phyloP scores from a whole-genome alignment of 2,329 filamentous ascomycete species.

The Ambrosiella beaveri region DNA sequence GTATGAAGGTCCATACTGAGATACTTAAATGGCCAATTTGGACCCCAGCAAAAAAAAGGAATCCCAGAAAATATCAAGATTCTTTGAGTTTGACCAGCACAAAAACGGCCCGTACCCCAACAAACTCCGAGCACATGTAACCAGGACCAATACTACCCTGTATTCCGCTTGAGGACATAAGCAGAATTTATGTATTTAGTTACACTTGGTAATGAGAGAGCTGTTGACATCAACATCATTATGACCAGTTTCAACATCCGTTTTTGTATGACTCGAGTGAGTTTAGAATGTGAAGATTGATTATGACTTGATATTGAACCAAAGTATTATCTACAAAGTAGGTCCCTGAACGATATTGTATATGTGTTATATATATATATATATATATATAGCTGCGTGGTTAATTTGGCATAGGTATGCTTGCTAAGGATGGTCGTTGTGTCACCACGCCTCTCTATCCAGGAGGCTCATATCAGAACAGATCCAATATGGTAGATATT shows the following conservation, averaged over 20 bases:
- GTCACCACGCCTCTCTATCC: not conserved
- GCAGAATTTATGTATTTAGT: not conserved
- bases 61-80: not conserved
- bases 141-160: not conserved
- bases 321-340: no score
- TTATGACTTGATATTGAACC: no score
- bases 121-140: not conserved
- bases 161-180: not conserved
- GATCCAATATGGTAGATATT: not conserved
- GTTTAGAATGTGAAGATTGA: no score
- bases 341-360: no score
- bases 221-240: not conserved
- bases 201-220: not conserved
- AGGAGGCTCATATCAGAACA: not conserved
- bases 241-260: not conserved
- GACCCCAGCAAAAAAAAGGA: no score
- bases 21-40: not conserved
- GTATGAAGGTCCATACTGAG: not conserved
- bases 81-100: not conserved
- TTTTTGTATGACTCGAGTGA: no score
- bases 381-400: not conserved
- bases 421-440: not conserved
- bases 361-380: not conserved
- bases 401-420: not conserved
- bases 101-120: not conserved